These are phyloP conservation scores for Poa pratensis DNA, from an alignment of 176 grass and related monocot species.

Conservation along the genomic window DNA sequence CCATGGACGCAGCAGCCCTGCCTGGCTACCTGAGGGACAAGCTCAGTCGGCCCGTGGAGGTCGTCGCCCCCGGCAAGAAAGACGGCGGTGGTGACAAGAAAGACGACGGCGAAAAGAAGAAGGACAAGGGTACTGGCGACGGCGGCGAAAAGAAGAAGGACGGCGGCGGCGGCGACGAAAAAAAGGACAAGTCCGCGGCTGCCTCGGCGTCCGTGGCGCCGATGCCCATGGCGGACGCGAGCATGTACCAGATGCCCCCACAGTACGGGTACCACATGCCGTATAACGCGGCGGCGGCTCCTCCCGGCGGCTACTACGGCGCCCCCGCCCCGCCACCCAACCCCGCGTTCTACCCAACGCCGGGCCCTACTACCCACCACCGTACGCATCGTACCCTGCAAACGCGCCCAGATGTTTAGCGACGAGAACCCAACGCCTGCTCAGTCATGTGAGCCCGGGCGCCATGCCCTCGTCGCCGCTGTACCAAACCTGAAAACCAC, in stretches of 20 bases:
- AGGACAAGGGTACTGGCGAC: constrained; percentile 45
- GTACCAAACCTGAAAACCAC: constrained; percentile 25
- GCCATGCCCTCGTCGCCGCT: not conserved
- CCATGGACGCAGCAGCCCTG: constrained; percentile 72
- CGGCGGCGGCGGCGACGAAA: constrained; percentile 27
- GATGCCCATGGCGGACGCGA: constrained; percentile 30
- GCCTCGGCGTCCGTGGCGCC: constrained; percentile 40
- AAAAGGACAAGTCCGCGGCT: constrained; percentile 49
- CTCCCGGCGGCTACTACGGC: constrained; percentile 36
- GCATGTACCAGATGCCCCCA: constrained; percentile 60
- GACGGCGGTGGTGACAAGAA: constrained; percentile 43
- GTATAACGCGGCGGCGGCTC: not conserved
- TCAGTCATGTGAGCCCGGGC: constrained; percentile 62
- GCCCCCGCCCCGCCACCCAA: not conserved
- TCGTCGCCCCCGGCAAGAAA: constrained; percentile 57
- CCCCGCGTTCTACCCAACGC: constrained; percentile 50
- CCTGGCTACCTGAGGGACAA: constrained; percentile 69
- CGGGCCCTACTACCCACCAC: constrained; percentile 42
- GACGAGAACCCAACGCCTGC: constrained; percentile 99
- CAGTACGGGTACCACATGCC: constrained; percentile 39
- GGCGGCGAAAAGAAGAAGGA: constrained; percentile 37
- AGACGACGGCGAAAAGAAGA: constrained; percentile 39
- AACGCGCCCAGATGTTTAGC: constrained; percentile 90
- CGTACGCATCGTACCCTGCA: constrained; percentile 46
- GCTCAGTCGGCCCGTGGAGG: constrained; percentile 67